A percentile compares a stretch with the other conserved stretches of the same genome.
These are phyloP conservation scores for Gossypium mustelinum DNA, from an alignment of 345 rosid species.

Conservation along the genomic window DNA sequence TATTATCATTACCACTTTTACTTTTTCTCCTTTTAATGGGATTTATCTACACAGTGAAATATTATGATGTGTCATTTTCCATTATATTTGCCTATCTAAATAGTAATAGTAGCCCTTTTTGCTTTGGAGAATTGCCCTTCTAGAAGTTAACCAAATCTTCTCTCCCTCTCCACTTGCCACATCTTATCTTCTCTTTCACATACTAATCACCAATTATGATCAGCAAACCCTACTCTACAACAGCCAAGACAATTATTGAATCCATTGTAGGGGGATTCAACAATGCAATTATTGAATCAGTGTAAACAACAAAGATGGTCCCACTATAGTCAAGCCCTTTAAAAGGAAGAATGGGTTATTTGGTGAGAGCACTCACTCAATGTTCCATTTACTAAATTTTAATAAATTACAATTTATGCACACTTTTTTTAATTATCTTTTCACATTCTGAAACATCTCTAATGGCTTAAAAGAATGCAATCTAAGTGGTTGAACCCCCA, in stretches of 20 bases:
- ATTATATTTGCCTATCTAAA: slow-evolving; percentile 21
- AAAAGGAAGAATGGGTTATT: background rate
- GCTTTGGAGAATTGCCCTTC: slow-evolving; percentile 22
- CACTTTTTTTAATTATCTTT: background rate
- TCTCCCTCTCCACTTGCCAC: background rate
- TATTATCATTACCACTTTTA: slow-evolving; percentile 23
- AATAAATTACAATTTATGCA: slow-evolving; percentile 3
- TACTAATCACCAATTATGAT: slow-evolving; percentile 14
- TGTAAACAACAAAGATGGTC: slow-evolving; percentile 4
- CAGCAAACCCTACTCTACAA: background rate
- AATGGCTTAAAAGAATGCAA: too few species aligned
- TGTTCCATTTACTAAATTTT: slow-evolving; percentile 1
- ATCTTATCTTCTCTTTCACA: slow-evolving; percentile 8
- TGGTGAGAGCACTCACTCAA: slow-evolving; percentile 8
- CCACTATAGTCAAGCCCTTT: slow-evolving; percentile 11
- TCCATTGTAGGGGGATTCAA: slow-evolving; percentile 4
- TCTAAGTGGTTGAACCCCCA: too few species aligned
- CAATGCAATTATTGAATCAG: slow-evolving; percentile 28
- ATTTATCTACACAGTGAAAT: slow-evolving; percentile 22
- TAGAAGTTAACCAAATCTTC: slow-evolving; percentile 12
- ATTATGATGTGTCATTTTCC: slow-evolving; percentile 9
- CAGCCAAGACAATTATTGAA: background rate
- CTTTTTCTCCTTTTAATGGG: slow-evolving; percentile 19
- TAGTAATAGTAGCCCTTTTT: slow-evolving; percentile 2
- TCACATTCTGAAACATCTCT: background rate